Conservation (phyloP, 2,329 filamentous ascomycete species). For the Neonectria hederae region DNA sequence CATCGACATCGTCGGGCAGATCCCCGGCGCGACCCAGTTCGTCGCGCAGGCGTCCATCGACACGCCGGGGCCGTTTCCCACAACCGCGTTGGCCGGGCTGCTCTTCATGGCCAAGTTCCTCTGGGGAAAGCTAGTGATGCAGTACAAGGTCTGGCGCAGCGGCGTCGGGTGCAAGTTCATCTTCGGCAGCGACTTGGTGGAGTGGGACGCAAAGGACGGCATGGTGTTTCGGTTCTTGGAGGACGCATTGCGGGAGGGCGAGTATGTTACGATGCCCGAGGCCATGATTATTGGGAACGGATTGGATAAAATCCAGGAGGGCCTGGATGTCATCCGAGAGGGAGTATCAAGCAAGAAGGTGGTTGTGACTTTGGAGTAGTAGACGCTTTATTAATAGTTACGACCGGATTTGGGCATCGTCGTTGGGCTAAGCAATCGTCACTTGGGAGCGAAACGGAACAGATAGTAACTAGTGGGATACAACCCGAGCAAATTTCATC, state of each 20-base stretch:
- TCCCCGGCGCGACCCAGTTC: constrained; percentile 2
- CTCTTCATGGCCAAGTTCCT: constrained; percentile 6
- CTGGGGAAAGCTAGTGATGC: neutral
- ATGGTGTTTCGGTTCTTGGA: constrained; percentile 20
- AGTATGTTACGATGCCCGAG: constrained; percentile 5
- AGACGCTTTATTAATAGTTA: neutral
- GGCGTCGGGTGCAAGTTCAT: constrained; percentile 16
- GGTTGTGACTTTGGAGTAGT: constrained; percentile 17
- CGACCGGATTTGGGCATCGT: neutral
- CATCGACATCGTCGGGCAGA: constrained; percentile 10
- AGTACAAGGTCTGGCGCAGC: constrained; percentile 8
- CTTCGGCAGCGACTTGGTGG: constrained; percentile 11
- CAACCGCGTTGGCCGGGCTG: neutral
- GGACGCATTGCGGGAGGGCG: neutral
- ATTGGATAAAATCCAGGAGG: constrained; percentile 17
- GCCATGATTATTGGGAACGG: constrained; percentile 18
- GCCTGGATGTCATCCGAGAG: constrained; percentile 1
- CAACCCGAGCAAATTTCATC: constrained; percentile 34
- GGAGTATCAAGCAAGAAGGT: constrained; percentile 19
- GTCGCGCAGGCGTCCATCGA: constrained; percentile 15
- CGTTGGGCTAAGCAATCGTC: neutral
- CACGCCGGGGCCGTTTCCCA: constrained; percentile 1
- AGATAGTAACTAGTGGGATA: constrained; percentile 13
- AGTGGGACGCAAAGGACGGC: constrained; percentile 10
- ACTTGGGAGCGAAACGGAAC: constrained; percentile 9